phyloP scores from a whole-genome alignment of 1,284 basidiomycete species.

The Prillingera fragicola region DNA sequence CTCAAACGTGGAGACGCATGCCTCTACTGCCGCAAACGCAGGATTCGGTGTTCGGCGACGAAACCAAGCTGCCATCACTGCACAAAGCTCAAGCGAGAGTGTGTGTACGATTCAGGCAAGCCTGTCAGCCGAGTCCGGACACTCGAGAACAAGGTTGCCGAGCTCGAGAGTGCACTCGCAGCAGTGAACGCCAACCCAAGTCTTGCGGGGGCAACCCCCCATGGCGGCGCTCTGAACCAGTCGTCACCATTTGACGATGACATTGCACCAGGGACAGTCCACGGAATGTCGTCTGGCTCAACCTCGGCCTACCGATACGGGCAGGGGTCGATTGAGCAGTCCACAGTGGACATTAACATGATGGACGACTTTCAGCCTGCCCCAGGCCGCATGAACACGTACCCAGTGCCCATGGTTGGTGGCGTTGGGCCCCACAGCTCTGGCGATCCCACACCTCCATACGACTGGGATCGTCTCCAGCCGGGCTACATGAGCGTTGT shows the following conservation, averaged over 20 bases:
- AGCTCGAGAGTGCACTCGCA: constrained; percentile 23
- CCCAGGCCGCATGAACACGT: too few species aligned
- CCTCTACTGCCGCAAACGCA: constrained; percentile 41
- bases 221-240: too few species aligned
- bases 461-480: too few species aligned
- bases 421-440: too few species aligned
- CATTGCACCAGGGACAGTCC: neutral
- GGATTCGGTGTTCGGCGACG: constrained; percentile 38
- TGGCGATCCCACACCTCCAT: too few species aligned
- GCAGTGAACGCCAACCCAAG: neutral
- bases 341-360: too few species aligned
- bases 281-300: neutral
- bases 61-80: constrained; percentile 42
- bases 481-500: too few species aligned
- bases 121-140: constrained; percentile 39
- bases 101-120: constrained; percentile 40
- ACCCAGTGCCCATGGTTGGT: too few species aligned
- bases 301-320: neutral
- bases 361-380: too few species aligned
- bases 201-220: too few species aligned
- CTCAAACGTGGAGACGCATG: constrained; percentile 43
- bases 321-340: neutral
- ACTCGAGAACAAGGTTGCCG: constrained; percentile 41
- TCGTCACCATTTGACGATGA: too few species aligned
- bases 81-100: constrained; percentile 31